Conservation (phyloP, 768 basidiomycete species). For the Macrolepiota dolichaula region DNA sequence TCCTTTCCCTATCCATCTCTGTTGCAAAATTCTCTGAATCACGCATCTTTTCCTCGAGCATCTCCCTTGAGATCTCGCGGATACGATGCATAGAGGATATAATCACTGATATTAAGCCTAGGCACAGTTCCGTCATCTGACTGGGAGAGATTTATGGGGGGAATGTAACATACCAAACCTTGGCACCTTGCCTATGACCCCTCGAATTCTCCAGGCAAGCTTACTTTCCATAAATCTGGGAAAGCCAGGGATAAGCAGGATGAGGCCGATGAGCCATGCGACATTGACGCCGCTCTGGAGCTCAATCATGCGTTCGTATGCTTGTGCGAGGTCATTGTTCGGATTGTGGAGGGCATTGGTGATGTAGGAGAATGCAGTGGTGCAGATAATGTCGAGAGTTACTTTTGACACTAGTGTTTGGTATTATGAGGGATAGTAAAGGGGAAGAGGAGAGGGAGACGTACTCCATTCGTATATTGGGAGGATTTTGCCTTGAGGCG, state of each 20-base stretch:
- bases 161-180: background rate
- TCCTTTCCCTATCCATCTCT: conserved; percentile 33
- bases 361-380: conserved; percentile 46
- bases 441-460: conserved; percentile 15
- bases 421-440: background rate
- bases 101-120: conserved; percentile 17
- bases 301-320: conserved; percentile 39
- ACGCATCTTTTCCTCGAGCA: conserved; percentile 37
- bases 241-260: conserved; percentile 21
- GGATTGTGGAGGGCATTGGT: conserved; percentile 43
- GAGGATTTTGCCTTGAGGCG: conserved; percentile 23
- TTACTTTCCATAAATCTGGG: background rate
- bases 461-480: conserved; percentile 44
- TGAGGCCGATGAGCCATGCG: background rate
- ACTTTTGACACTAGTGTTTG: conserved; percentile 42
- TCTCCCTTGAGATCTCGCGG: conserved; percentile 32
- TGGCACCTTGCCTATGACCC: background rate
- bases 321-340: conserved; percentile 42
- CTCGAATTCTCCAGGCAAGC: background rate
- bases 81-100: conserved; percentile 40
- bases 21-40: conserved; percentile 25
- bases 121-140: background rate
- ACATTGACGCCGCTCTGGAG: conserved; percentile 31
- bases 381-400: conserved; percentile 51
- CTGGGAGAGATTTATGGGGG: conserved; percentile 14